Conservation (phyloP, 2,329 filamentous ascomycete genomes). For the Beauveria sp. region DNA sequence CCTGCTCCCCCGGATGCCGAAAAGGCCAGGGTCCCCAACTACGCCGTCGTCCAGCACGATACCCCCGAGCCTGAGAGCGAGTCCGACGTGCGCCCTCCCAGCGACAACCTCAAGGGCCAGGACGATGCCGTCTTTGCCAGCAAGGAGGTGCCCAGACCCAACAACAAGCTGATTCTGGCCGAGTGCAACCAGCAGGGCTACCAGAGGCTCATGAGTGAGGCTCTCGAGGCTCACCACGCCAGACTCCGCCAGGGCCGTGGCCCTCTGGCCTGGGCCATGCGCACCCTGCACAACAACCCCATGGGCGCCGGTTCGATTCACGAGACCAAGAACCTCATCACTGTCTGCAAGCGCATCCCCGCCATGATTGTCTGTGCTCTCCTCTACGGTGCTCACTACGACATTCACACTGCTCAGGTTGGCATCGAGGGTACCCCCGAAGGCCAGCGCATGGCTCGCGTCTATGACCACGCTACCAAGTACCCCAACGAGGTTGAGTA, state of each 20-base stretch:
- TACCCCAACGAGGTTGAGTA: slow-evolving; percentile 66
- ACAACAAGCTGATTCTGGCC: slow-evolving; percentile 35
- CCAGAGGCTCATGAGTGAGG: slow-evolving; percentile 52
- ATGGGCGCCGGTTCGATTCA: slow-evolving; percentile 67
- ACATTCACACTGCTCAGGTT: slow-evolving; percentile 69
- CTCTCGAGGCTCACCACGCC: slow-evolving; percentile 51
- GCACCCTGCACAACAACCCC: slow-evolving; percentile 64
- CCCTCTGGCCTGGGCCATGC: slow-evolving; percentile 78
- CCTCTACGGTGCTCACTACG: slow-evolving; percentile 73
- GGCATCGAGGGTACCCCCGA: slow-evolving; percentile 67
- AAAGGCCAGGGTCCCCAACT: slow-evolving; percentile 58
- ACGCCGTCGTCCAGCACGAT: slow-evolving; percentile 66
- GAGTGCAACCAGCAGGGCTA: slow-evolving; percentile 48
- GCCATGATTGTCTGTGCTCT: slow-evolving; percentile 54
- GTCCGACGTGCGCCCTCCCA: slow-evolving; percentile 10
- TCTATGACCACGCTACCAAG: slow-evolving; percentile 57
- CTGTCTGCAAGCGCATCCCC: slow-evolving; percentile 57
- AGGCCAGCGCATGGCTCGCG: slow-evolving; percentile 60
- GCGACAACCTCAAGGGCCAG: slow-evolving; percentile 18
- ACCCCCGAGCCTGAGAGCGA: slow-evolving; percentile 28
- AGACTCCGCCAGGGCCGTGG: slow-evolving; percentile 55
- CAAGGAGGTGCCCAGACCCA: slow-evolving; percentile 25
- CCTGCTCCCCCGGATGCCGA: slow-evolving; percentile 45
- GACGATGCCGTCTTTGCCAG: slow-evolving; percentile 23
- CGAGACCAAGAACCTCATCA: slow-evolving; percentile 63